Evolutionary conservation across 2,329 filamentous ascomycete genomes (phyloP), one percentile per base, ranked within the genome.

Genomic region (Xenoacremonium recifei): DNA sequence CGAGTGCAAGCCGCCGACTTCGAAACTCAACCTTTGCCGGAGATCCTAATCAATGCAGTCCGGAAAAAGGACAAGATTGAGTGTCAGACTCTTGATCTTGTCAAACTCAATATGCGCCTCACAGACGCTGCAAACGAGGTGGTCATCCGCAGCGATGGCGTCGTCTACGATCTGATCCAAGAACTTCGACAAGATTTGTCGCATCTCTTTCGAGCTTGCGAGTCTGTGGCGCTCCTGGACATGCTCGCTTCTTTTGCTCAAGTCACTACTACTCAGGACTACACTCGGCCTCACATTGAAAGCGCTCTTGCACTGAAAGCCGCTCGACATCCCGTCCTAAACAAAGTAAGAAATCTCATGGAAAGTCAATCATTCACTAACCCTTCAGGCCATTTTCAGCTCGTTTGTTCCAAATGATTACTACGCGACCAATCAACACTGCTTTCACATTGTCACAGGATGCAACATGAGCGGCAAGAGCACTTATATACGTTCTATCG

Each of bases 391-490:
- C 3, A 81, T 88, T 50, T 68, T 71, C 1, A 77, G 76, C 34
- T 81, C 79, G 17, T 95, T 87, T 59, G 73, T 97, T 4, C 87
- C 93, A 0, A 97, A 97, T 50, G 91, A 97, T 57, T 87, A 91
- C 20, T 97, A 91, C 56, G 85, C 89, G 3, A 87, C 84, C 0
- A 77, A 85, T 23, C 83, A 92, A 46, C 82, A 83, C 25, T 82
- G 91, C 2, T 95, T 96, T 57, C 91, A 97, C 51, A 86, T 97
- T 47, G 84, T 99, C 49, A 97, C 92, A 0, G 92, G 93, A 4
- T 95, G 89, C 62, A 99, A 99, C 56, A 99, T 99, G 93, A 95
- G 89, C 54, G 93, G 91, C 1, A 99, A 97, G 63, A 95, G 87
- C 50, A 99, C 91, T 0, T 97, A 96, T 58, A 96, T 97, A 48